Evolutionary conservation across 116 monocot genomes (phyloP).

Genomic region (Cymodocea nodosa): DNA sequence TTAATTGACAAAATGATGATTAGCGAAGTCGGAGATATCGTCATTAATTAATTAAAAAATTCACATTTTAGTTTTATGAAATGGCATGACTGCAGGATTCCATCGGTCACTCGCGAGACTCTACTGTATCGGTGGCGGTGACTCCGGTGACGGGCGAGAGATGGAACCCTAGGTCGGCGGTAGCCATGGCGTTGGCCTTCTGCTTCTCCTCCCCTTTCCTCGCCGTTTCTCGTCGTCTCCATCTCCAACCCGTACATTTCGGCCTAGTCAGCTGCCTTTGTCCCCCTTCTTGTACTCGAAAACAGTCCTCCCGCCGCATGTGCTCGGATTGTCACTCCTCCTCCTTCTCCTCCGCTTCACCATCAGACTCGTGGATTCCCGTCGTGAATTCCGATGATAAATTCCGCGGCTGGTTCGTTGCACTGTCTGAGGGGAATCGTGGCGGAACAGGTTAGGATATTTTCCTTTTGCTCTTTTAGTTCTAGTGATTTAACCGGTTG

Average conservation of each 20-base stretch:
- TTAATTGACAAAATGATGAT: too few species aligned
- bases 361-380: conserved; percentile 8
- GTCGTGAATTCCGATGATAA: conserved; percentile 7
- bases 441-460: neutral
- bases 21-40: too few species aligned
- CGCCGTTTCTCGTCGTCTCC: neutral
- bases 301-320: neutral
- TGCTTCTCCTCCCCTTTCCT: neutral
- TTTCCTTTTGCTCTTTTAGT: neutral
- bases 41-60: too few species aligned
- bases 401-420: conserved; percentile 26
- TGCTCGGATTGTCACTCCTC: neutral
- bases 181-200: too few species aligned
- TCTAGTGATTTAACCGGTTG: neutral
- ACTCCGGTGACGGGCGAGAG: too few species aligned
- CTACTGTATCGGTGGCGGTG: too few species aligned
- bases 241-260: neutral
- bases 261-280: neutral
- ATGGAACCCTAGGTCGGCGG: too few species aligned
- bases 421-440: neutral
- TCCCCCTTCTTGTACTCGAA: neutral
- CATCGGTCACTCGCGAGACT: too few species aligned
- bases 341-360: neutral
- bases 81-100: too few species aligned
- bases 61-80: too few species aligned